Conservation (phyloP, 2,329 filamentous ascomycete species). For the Diaporthe citriasiana region DNA sequence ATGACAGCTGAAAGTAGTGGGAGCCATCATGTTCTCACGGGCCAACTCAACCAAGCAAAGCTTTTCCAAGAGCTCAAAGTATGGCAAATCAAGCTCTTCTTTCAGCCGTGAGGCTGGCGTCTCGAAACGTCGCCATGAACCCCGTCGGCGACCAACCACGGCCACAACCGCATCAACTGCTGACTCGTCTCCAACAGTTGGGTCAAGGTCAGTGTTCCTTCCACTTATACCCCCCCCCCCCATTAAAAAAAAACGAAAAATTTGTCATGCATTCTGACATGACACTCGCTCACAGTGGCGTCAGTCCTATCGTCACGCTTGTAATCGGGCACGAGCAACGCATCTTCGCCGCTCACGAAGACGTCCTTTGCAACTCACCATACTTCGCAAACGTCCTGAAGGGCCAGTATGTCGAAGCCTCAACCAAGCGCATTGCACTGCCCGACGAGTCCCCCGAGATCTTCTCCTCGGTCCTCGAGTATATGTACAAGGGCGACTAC, state of each 20-base stretch:
- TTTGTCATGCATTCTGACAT: constrained; percentile 22
- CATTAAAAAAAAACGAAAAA: no score
- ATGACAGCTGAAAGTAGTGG: constrained; percentile 29
- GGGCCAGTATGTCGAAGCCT: constrained; percentile 72
- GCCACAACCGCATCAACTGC: constrained; percentile 57
- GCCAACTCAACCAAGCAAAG: constrained; percentile 61
- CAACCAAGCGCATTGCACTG: constrained; percentile 81
- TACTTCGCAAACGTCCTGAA: constrained; percentile 80
- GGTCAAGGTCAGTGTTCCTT: constrained; percentile 56
- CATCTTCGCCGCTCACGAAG: constrained; percentile 92
- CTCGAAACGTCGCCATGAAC: constrained; percentile 68
- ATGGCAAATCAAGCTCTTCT: constrained; percentile 65
- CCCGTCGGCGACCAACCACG: constrained; percentile 63
- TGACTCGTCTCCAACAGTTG: constrained; percentile 55
- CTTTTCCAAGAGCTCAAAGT: constrained; percentile 67
- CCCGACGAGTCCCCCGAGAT: constrained; percentile 91
- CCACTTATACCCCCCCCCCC: background rate
- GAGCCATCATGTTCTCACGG: constrained; percentile 61
- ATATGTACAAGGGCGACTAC: constrained; percentile 95
- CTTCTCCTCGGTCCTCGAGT: constrained; percentile 91
- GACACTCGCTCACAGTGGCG: constrained; percentile 56
- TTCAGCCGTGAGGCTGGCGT: constrained; percentile 69
- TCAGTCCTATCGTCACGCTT: constrained; percentile 81
- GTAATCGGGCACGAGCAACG: constrained; percentile 85
- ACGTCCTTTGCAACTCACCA: constrained; percentile 82